Base-by-base conservation (phyloP, 345 rosid species). In the Capsella bursapastoris region DNA sequence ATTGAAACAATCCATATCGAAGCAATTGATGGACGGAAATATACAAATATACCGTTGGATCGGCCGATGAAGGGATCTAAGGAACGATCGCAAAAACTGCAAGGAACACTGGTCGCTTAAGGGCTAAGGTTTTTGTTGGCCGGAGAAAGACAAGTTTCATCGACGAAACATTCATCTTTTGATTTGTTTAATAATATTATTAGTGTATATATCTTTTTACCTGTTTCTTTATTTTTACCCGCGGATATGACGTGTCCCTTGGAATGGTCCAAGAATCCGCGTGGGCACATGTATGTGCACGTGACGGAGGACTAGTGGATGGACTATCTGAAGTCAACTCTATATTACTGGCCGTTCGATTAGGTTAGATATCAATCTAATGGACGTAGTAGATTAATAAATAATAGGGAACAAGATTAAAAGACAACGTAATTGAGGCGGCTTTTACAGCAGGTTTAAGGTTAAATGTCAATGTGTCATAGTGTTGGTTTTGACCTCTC, bases 31-130 rank as follows among this genome's bases (percentile, higher is more conserved):
- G 44, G 44, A 43, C 4, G 1, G 2, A 47, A 16, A 16, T 22
- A 18, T 8, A 5, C 2, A 40, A 15, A 16, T 22, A 27, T 41
- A 63, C 52, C 25, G 77, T 59, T 44, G 8, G 79, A 82, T 51
- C 59, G 44, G 0, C 49, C 62, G 73, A 74, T 60, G 61, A 38
- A 64, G 14, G 31, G 77, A 71, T 64, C 76, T 56, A 70, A 70
- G 22, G 80, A 60, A 29, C 13, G 68, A 64, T 71, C 58, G 55
- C 13, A 10, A 57, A 10, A 57, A 16, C 52, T 0, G 53, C 38
- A 66, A 43, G 37, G 64, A 59, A 52, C 50, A 32, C n/a, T 12
- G 64, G 64, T 56, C 12, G 80, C 72, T 64, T 55, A 70, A 70
- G 52, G 75, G 70, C 22, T 63, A 63, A 69, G 75, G 40, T 47